Evolutionary conservation across 1,139 yeast species (phyloP).

Genomic region (Geotrichum citri-aurantii): DNA sequence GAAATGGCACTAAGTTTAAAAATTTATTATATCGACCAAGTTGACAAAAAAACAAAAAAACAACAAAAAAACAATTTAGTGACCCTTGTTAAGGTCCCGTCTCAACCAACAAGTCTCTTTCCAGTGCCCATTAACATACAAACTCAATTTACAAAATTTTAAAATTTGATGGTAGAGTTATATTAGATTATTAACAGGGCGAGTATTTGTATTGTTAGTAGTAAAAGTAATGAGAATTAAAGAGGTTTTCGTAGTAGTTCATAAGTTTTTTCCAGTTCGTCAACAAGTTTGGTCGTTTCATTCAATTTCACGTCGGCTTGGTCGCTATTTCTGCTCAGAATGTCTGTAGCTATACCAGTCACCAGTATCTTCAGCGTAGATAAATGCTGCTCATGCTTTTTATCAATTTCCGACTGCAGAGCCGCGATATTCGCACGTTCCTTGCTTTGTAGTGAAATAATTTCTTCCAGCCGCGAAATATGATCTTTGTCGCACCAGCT

Average conservation of each 20-base stretch:
- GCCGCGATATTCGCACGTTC: constrained; percentile 21
- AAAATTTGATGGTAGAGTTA: too few species aligned
- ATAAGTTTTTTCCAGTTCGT: constrained; percentile 7
- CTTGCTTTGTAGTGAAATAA: constrained; percentile 20
- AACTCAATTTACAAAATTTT: too few species aligned
- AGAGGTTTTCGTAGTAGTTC: background rate
- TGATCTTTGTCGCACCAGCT: constrained; percentile 22
- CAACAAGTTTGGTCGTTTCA: constrained; percentile 6
- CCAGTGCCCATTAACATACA: background rate
- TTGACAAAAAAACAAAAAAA: too few species aligned
- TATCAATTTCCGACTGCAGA: constrained; percentile 21
- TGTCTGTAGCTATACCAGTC: background rate
- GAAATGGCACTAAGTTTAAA: too few species aligned
- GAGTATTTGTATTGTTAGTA: background rate
- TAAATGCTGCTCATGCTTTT: constrained; percentile 24
- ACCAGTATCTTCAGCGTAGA: constrained; percentile 19
- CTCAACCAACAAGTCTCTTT: background rate
- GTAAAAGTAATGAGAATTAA: background rate
- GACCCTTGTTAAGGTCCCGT: too few species aligned
- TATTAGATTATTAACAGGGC: background rate
- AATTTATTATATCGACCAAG: too few species aligned
- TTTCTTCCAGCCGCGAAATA: constrained; percentile 18
- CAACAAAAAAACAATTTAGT: too few species aligned
- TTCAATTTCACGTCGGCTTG: background rate
- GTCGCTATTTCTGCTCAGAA: background rate